Conservation (phyloP, 2,329 filamentous ascomycete species). For the Microsporum audouinii region DNA sequence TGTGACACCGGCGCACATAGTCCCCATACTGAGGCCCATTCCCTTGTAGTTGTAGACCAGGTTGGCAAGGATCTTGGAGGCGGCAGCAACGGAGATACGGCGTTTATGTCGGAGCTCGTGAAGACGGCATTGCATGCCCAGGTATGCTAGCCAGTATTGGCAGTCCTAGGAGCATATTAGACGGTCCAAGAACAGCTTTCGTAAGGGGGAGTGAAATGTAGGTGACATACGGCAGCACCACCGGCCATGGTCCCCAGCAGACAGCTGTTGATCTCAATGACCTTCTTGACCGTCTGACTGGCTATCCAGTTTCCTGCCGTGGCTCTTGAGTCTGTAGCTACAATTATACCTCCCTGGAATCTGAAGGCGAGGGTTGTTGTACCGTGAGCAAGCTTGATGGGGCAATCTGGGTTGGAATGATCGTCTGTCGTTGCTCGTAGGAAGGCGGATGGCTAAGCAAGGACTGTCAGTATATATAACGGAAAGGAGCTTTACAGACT, state of each 20-base stretch:
- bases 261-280: slow-evolving; percentile 94
- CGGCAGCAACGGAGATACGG: slow-evolving; percentile 92
- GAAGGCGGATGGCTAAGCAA: slow-evolving; percentile 69
- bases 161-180: slow-evolving; percentile 56
- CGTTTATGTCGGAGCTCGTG: slow-evolving; percentile 99
- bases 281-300: slow-evolving; percentile 99
- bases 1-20: slow-evolving; percentile 96
- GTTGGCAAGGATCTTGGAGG: slow-evolving; percentile 97
- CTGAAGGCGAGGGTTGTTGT: slow-evolving; percentile 96
- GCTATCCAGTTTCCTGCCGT: slow-evolving; percentile 99
- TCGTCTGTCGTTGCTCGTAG: slow-evolving; percentile 96
- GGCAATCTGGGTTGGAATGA: slow-evolving; percentile 88
- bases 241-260: slow-evolving; percentile 96
- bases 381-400: slow-evolving; percentile 98
- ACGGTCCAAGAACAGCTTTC: not conserved
- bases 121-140: slow-evolving; percentile 97
- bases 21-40: slow-evolving; percentile 97
- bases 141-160: slow-evolving; percentile 98
- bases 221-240: slow-evolving; percentile 64
- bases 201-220: not conserved
- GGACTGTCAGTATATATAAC: not conserved
- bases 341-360: slow-evolving; percentile 96
- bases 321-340: slow-evolving; percentile 92
- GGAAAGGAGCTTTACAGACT: slow-evolving; percentile 1
- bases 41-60: slow-evolving; percentile 98